Evolutionary conservation across 129 eudicot genomes (phyloP).

Genomic region (Pulicaria dysenterica): DNA sequence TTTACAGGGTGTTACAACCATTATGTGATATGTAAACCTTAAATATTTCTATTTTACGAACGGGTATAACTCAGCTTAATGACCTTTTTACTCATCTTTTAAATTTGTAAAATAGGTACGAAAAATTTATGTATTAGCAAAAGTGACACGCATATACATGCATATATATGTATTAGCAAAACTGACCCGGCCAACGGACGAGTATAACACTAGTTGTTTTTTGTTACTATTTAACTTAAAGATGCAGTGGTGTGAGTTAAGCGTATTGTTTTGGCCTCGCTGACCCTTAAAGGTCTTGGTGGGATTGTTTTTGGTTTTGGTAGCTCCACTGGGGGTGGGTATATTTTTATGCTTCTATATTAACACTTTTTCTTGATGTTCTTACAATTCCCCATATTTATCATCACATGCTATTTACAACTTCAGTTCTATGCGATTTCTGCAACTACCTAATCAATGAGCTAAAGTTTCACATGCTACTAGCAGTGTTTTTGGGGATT

Average conservation of each 20-base stretch:
- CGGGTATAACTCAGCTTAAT: too few relatives aligned
- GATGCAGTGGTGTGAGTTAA: constrained; percentile 40
- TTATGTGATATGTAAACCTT: too few relatives aligned
- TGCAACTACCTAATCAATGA: constrained; percentile 47
- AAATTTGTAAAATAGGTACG: too few relatives aligned
- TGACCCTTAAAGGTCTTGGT: constrained; percentile 69
- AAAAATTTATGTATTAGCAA: too few relatives aligned
- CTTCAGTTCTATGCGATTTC: constrained; percentile 60
- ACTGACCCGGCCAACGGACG: too few relatives aligned
- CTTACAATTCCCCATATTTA: constrained; percentile 40
- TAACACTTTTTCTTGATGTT: neutral
- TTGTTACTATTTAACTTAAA: too few relatives aligned
- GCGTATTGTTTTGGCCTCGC: constrained; percentile 48
- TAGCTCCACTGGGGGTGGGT: constrained; percentile 76
- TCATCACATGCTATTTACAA: constrained; percentile 43
- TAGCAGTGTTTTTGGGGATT: constrained; percentile 59
- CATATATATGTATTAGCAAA: too few relatives aligned
- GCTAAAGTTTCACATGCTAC: constrained; percentile 35
- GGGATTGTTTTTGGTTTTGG: constrained; percentile 71
- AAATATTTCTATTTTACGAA: too few relatives aligned
- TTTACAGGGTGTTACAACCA: too few relatives aligned
- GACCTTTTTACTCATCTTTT: too few relatives aligned
- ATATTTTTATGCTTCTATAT: neutral
- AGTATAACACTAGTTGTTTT: too few relatives aligned
- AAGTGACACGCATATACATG: too few relatives aligned